Base-by-base conservation (phyloP, 2,329 filamentous ascomycete species). In the Calcarisporium arbuscula region DNA sequence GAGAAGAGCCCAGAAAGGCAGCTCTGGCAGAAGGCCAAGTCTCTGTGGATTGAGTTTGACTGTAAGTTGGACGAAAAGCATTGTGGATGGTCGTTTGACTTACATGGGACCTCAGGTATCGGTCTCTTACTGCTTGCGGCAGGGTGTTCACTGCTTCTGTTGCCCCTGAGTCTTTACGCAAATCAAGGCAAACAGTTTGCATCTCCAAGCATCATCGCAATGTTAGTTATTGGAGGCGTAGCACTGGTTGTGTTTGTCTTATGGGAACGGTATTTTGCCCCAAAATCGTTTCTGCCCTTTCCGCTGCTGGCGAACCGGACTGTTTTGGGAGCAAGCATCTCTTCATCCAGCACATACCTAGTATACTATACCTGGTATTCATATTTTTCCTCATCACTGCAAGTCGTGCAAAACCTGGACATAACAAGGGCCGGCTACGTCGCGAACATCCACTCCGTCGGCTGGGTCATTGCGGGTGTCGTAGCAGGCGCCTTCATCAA, bases 221-320 rank as follows among this genome's bases (percentile, higher is more conserved):
- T 81, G 74, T 66, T 70, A 25, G 65, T 80, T 2, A 52, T 84
- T 17, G 82, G 82, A 6, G 64, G 74, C 19, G 47, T 77, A 0
- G 66, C 72, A 22, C 61, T 86, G 3, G 47, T 74, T 23, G 36
- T 64, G 12, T 74, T 81, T 42, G 67, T 59, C 2, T 39, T 75
- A 3, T 77, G 71, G 57, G 77, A 84, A 54, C 67, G 58, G 16
- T 77, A 62, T 35, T 44, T 77, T 12, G 72, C 78, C 0, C 70
- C 66, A 0, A 62, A 63, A 10, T 72, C 76, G 3, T 72, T 83
- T 52, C 60, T 83, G 18, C 71, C 65, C 11, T 68, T 63, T 45
- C 43, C 55, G 27, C 56, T 80, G 44, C 58, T 79, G 41, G 55
- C 59, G 4, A 61, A 74, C 39, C 64, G 66, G 12, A 74, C 69